Evolutionary conservation across 2,329 filamentous ascomycete species (phyloP).

Genomic region (Westerdykella sp.): DNA sequence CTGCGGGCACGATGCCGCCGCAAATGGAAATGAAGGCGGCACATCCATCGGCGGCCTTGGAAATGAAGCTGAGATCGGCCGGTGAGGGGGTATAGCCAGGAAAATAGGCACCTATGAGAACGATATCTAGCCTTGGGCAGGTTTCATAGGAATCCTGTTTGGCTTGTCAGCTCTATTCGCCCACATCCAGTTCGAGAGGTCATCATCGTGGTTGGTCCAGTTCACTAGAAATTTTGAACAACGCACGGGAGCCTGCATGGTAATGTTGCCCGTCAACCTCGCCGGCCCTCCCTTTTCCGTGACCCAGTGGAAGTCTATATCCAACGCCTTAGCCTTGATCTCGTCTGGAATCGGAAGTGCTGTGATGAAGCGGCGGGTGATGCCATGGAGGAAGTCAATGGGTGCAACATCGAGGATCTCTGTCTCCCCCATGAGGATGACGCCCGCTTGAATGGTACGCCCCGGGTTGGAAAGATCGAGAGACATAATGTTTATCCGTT

Average conservation of each 20-base stretch:
- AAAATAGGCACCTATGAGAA: conserved; percentile 37
- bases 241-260: conserved; percentile 11
- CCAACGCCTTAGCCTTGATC: conserved; percentile 14
- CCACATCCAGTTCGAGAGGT: not conserved
- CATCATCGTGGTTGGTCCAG: not conserved
- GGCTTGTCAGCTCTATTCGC: not conserved
- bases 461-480: conserved; percentile 8
- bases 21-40: conserved; percentile 40
- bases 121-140: conserved; percentile 40
- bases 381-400: conserved; percentile 21
- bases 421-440: conserved; percentile 16
- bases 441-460: conserved; percentile 13
- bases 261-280: conserved; percentile 11
- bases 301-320: conserved; percentile 29
- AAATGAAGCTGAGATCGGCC: conserved; percentile 35
- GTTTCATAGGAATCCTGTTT: conserved; percentile 36
- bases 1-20: conserved; percentile 30
- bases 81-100: conserved; percentile 24
- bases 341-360: conserved; percentile 8
- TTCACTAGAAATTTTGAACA: not conserved
- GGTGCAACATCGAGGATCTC: conserved; percentile 28
- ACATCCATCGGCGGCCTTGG: conserved; percentile 31
- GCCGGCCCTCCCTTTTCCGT: conserved; percentile 16
- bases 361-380: conserved; percentile 13
- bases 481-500: too few relatives aligned